Base-by-base conservation (phyloP, 2,329 filamentous ascomycete species). In the Coniella vitis region DNA sequence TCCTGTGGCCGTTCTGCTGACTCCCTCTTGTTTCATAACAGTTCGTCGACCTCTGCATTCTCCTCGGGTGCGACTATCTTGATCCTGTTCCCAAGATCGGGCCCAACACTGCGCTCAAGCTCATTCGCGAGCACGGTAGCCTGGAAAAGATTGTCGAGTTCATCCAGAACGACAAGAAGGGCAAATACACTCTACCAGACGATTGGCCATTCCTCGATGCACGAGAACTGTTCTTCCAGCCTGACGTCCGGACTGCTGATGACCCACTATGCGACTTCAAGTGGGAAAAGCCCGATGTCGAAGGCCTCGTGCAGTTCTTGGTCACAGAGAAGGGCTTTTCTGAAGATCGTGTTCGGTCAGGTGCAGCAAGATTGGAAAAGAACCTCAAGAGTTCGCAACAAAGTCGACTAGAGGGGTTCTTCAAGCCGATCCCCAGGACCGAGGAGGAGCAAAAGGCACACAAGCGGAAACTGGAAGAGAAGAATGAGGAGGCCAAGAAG, bases 31-130 rank as follows among this genome's bases (percentile, higher is more conserved):
- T 50, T 35, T 2, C 16, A 7, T 19, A 9, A 2, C 61, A 96
- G 85, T 98, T 98, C 65, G 90, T 98, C 61, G 93, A 98, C 66
- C 82, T 98, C 44, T 98, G 93, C 63, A 98, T 98, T 60, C 79
- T 98, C 10, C 86, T 98, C 39, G 93, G 93, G 58, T 98, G 93
- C 69, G 93, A 98, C 65, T 98, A 98, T 63, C 82, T 97, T 63
- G 93, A 98, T 60, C 91, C 93, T 0, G 86, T 98, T 57, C 93
- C 93, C 60, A 96, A 95, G 64, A 76, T 98, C 55, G 93, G 93
- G 17, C 91, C 93, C 4, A 85, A 83, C 59, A 96, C 93, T 1
- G 93, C 93, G 2, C 76, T 97, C 46, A 95, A 94, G 66, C 75
- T 98, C 52, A 96, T 98, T 59, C 89, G 90, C 57, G 91, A 98